Percentiles rank a stretch among this genome's conserved stretches.
phyloP scores from a whole-genome alignment of 2,329 filamentous ascomycete species.

The Aspergillus latus region DNA sequence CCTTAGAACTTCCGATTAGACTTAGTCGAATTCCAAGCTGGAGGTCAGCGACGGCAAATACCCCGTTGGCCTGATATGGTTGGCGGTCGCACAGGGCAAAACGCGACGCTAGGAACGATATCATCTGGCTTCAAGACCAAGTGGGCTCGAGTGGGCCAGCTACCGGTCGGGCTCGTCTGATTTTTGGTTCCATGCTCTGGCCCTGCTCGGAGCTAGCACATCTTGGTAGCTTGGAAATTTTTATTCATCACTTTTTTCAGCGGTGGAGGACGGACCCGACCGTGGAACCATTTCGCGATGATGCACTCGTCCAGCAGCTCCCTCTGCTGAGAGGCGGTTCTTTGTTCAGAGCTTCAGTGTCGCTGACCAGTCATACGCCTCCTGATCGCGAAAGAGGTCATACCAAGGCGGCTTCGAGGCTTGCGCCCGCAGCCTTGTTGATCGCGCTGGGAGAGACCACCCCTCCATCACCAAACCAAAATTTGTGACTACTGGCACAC shows the following conservation, averaged over 20 bases:
- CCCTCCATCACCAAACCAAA: slow-evolving; percentile 1
- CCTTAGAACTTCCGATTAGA: slow-evolving; percentile 13
- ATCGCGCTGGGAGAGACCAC: neutral
- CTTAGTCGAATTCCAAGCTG: slow-evolving; percentile 13
- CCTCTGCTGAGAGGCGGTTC: neutral
- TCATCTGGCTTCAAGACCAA: slow-evolving; percentile 12
- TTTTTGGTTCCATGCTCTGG: slow-evolving; percentile 16
- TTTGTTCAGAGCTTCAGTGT: neutral
- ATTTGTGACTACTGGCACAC: neutral
- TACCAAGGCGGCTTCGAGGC: neutral
- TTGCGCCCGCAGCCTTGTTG: neutral
- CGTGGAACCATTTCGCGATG: slow-evolving; percentile 18
- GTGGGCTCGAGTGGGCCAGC: slow-evolving; percentile 2
- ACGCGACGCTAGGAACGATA: slow-evolving; percentile 25
- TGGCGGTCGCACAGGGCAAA: slow-evolving; percentile 16
- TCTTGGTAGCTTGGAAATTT: neutral
- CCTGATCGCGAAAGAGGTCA: neutral
- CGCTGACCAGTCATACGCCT: slow-evolving; percentile 1
- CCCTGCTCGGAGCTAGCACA: slow-evolving; percentile 1
- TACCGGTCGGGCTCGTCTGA: slow-evolving; percentile 13
- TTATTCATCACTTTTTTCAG: slow-evolving; percentile 2
- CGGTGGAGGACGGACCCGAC: slow-evolving; percentile 1
- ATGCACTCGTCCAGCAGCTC: slow-evolving; percentile 20
- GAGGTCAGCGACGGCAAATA: slow-evolving; percentile 14
- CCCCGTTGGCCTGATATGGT: slow-evolving; percentile 13